Evolutionary conservation across 768 basidiomycete species (phyloP), one percentile per base, ranked within the genome.

Genomic region (Boletus pseudo-olivaceus): DNA sequence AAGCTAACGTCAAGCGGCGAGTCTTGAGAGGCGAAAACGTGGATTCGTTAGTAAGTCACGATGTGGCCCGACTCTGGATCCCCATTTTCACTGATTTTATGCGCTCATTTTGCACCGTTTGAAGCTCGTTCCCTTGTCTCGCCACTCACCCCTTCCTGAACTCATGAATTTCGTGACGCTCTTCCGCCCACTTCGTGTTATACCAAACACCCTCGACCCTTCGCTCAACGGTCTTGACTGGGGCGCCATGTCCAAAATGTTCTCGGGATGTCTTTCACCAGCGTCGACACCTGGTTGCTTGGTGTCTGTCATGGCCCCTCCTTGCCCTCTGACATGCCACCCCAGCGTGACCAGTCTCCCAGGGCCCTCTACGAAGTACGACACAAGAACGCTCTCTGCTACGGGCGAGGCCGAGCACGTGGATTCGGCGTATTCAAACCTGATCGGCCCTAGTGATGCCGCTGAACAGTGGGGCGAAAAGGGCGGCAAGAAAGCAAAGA

Each of bases 61-160:
- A 23, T 23, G 17, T 17, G 20, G 14, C 1, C 9, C 3, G 7
- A 4, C n/a, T 1, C 12, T 14, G 0, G 9, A 47, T 46, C 42
- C 37, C 12, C 11, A 34, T 35, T 2, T 39, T 52, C 37, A 29
- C 43, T 57, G n/a, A 50, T 20, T 17, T 19, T 23, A 30, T 52
- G 19, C 34, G 17, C 54, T 39, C 15, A 1, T 32, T 14, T 49
- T 19, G 12, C 15, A 20, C 7, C 10, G 2, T 27, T 10, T 27
- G 15, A 49, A 95, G 92, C 80, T 91, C 9, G 85, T 89, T 7
- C 93, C 93, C 1, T 76, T 98, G 6, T 83, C 84, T 9, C 83
- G 96, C 2, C 96, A 98, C 65, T 96, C 93, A 0, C 79, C 89
- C 0, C 80, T 97, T 5, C 89, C 90, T 0, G 96, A 98, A 65